Evolutionary conservation across 345 rosid species (phyloP), one percentile per base, ranked within the genome.

Genomic region (Eucalyptus albens): DNA sequence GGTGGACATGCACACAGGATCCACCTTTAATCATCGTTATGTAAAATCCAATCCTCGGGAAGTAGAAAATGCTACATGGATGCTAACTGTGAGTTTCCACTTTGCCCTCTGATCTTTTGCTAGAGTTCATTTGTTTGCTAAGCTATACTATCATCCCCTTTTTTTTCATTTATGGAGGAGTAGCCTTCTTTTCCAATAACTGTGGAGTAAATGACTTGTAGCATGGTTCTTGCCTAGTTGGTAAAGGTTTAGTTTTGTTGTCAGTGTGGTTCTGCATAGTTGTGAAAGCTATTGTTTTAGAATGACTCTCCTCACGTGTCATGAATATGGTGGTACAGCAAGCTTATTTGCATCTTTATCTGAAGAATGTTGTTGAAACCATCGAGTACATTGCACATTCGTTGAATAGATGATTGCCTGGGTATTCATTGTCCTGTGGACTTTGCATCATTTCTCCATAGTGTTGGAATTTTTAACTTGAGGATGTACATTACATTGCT

Each of bases 61-160:
- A 92, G 95, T 94, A 45, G 95, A 94, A 87, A 94, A 94, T 56
- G 94, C 95, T 11, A 94, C 94, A 9, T 94, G 95, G 95, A 94
- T 94, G 95, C 88, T 94, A 65, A 94, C 95, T 40, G 95, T 94
- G 90, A 92, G 94, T 87, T 24, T 87, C 26, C 40, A 24, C 85
- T 77, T 77, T 40, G 47, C 47, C 47, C 27, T 77, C 27, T 77
- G 45, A 59, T 56, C 50, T 87, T 65, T 33, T 45, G 45, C 67
- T 42, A 16, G 45, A 7, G 67, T 33, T 40, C 10, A 44, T 82
- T 89, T n/a, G 7, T 33, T 56, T 45, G 45, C 81, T 42, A 81
- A n/a, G n/a, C 37, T n/a, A 88, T 77, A 88, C 69, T 59, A 88
- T 62, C 55, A 15, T 53, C 56, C 59, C 50, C 0, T 7, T 24